These are phyloP conservation scores for Exophiala alcalophila DNA, from an alignment of 2,329 filamentous ascomycete species.

Conservation along the genomic window DNA sequence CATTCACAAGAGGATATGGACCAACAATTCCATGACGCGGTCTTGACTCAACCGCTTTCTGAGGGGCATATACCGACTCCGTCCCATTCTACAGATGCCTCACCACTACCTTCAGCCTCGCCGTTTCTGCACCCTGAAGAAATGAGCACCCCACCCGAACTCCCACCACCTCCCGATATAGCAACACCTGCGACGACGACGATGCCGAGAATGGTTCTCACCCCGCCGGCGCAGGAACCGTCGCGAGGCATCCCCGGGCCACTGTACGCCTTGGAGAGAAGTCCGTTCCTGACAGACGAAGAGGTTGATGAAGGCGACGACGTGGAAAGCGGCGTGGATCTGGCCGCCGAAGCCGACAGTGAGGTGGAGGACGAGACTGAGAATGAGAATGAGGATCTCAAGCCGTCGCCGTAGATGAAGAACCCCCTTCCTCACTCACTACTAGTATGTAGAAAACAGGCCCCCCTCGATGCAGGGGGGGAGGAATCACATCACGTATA, in stretches of 20 bases:
- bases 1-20: conserved; percentile 18
- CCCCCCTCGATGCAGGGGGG: too few relatives aligned
- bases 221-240: conserved; percentile 27
- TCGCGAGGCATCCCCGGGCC: conserved; percentile 27
- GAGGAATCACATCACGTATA: too few relatives aligned
- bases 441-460: too few relatives aligned
- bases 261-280: conserved; percentile 26
- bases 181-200: not conserved
- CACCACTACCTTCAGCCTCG: conserved; percentile 2
- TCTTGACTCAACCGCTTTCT: conserved; percentile 9
- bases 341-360: too few relatives aligned
- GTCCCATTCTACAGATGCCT: conserved; percentile 1
- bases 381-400: too few relatives aligned
- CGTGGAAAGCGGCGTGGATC: too few relatives aligned
- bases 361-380: too few relatives aligned
- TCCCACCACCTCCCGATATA: not conserved
- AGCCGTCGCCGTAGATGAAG: too few relatives aligned
- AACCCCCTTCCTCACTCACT: too few relatives aligned
- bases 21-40: conserved; percentile 19
- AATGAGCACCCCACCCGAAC: not conserved
- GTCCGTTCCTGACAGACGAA: conserved; percentile 31
- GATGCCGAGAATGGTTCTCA: conserved; percentile 21
- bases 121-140: conserved; percentile 6
- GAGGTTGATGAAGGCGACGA: conserved; percentile 20
- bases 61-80: conserved; percentile 2